Evolutionary conservation across 228 moss, liverwort and hornwort species (phyloP).

Genomic region (Sphagnum fallax): DNA sequence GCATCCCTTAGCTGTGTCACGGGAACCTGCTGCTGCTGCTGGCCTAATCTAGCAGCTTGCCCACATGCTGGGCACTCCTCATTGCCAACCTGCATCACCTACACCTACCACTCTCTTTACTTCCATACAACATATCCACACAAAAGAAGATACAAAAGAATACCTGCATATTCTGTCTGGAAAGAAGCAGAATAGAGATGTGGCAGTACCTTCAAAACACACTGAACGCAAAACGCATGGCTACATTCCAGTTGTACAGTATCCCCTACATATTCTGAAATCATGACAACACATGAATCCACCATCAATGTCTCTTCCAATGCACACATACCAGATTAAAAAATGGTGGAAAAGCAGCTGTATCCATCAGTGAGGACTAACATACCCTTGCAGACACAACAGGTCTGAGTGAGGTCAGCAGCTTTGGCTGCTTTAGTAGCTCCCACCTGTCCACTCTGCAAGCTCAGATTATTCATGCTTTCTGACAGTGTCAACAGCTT

Average conservation of each 20-base stretch:
- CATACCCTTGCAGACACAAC: constrained; percentile 11
- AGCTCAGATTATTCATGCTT: constrained; percentile 83
- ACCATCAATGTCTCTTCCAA: too few relatives aligned
- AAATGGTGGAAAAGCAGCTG: neutral
- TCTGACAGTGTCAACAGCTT: constrained; percentile 86
- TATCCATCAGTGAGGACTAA: neutral
- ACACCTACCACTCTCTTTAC: neutral
- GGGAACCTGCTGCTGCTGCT: too few relatives aligned
- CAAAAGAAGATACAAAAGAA: neutral
- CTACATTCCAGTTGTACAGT: constrained; percentile 69
- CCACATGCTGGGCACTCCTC: constrained; percentile 20
- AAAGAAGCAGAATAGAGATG: neutral
- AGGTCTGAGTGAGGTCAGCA: constrained; percentile 2
- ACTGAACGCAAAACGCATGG: constrained; percentile 95
- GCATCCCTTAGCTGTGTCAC: too few relatives aligned
- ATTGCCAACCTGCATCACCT: constrained; percentile 19
- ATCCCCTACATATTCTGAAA: constrained; percentile 23
- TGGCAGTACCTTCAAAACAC: constrained; percentile 71
- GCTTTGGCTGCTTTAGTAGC: constrained; percentile 7
- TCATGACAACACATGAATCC: too few relatives aligned
- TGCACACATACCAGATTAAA: neutral
- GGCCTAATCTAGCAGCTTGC: too few relatives aligned
- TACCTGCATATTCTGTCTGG: neutral
- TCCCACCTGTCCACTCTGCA: constrained; percentile 75
- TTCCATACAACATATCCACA: too few relatives aligned